These are phyloP conservation scores for Neurospora sp. DNA, from an alignment of 495 filamentous ascomycete genomes.

Conservation along the genomic window DNA sequence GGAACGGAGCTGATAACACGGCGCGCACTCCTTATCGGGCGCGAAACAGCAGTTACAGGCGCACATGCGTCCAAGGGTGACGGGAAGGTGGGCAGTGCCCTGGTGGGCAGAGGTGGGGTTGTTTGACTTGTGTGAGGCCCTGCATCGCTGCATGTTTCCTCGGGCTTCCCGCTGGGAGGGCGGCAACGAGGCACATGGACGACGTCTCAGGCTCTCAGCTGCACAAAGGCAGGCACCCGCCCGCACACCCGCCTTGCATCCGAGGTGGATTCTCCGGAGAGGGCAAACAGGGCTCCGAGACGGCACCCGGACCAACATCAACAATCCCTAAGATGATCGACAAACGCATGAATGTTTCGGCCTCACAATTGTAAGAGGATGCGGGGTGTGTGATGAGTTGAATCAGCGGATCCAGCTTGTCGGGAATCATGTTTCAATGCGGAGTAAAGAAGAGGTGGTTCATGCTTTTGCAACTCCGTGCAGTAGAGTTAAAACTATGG, in stretches of 20 bases:
- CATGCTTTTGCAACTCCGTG: background rate
- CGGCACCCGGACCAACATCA: background rate
- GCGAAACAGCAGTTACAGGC: background rate
- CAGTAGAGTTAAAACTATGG: background rate
- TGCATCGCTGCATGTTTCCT: background rate
- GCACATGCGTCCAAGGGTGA: background rate
- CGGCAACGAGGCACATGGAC: background rate
- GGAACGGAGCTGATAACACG: background rate
- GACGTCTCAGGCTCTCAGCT: background rate
- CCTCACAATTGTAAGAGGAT: background rate
- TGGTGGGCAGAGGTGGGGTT: background rate
- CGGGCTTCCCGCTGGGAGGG: background rate
- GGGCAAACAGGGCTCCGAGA: background rate
- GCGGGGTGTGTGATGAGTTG: background rate
- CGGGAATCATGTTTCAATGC: background rate
- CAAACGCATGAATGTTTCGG: background rate
- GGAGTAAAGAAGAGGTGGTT: background rate
- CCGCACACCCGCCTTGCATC: background rate
- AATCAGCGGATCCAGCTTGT: background rate
- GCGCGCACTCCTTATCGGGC: background rate
- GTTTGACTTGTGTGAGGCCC: background rate
- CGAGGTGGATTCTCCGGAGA: background rate
- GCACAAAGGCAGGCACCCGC: background rate
- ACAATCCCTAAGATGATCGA: background rate
- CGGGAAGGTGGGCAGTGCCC: too few species aligned